A percentile compares a stretch with the other conserved stretches of the same genome.
These are phyloP conservation scores for Posidonia oceanica DNA, from an alignment of 116 monocot species.

Conservation along the genomic window DNA sequence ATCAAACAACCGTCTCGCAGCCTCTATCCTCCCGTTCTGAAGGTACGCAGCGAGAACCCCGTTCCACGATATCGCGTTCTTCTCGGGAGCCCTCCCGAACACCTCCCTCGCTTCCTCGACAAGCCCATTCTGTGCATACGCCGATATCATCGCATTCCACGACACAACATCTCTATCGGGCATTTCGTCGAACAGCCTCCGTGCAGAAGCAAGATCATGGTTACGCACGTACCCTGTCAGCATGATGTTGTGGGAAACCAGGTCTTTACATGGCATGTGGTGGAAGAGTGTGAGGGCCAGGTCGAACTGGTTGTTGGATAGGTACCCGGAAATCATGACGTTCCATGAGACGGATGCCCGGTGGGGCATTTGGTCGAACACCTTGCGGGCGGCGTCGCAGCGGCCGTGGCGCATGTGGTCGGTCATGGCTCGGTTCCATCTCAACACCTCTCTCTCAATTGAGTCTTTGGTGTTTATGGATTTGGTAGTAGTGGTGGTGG, in stretches of 20 bases:
- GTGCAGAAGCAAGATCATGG: constrained; percentile 33
- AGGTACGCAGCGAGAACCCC: constrained; percentile 62
- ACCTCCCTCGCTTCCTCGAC: constrained; percentile 36
- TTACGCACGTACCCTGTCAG: constrained; percentile 30
- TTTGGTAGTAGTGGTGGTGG: too few species aligned
- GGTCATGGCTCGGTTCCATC: constrained; percentile 53
- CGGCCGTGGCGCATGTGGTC: constrained; percentile 53
- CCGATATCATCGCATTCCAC: constrained; percentile 80
- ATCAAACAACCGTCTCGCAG: constrained; percentile 39
- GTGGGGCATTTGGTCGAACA: constrained; percentile 69
- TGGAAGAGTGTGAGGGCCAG: constrained; percentile 32
- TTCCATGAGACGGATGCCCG: constrained; percentile 58
- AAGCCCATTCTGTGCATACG: constrained; percentile 43
- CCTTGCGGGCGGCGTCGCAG: constrained; percentile 23
- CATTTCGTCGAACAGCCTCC: constrained; percentile 59
- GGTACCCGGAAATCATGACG: constrained; percentile 39
- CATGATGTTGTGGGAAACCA: constrained; percentile 58
- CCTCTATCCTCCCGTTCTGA: constrained; percentile 40
- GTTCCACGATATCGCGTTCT: constrained; percentile 55
- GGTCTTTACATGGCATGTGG: constrained; percentile 29
- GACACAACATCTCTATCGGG: constrained; percentile 39
- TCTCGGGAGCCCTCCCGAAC: constrained; percentile 38
- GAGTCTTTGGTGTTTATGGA: too few species aligned
- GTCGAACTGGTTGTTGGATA: constrained; percentile 19
- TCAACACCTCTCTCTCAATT: constrained; percentile 6